Conservation (phyloP, 2,329 filamentous ascomycete species). For the Monilinia fructicola region DNA sequence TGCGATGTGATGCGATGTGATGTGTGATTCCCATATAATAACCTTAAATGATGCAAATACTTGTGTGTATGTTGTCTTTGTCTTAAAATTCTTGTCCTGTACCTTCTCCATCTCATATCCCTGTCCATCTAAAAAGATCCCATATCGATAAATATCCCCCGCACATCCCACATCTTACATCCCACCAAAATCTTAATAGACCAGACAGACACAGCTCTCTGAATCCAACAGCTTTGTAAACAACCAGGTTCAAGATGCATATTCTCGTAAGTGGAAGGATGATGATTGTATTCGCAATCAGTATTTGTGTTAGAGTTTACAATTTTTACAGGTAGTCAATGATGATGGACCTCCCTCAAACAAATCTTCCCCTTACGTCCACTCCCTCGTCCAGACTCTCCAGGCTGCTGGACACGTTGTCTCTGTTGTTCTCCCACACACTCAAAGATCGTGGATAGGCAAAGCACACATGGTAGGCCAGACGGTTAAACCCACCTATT, state of each 20-base stretch:
- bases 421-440: conserved; percentile 86
- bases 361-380: conserved; percentile 77
- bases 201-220: neutral
- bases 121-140: conserved; percentile 14
- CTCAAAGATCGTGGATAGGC: conserved; percentile 95
- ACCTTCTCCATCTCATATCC: conserved; percentile 3
- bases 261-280: conserved; percentile 46
- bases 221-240: conserved; percentile 3
- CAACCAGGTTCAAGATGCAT: conserved; percentile 45
- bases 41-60: conserved; percentile 1
- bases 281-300: neutral
- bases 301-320: neutral
- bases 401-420: conserved; percentile 78
- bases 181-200: conserved; percentile 8
- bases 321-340: conserved; percentile 56
- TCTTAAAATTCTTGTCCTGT: neutral
- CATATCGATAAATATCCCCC: conserved; percentile 23
- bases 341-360: conserved; percentile 79
- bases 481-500: conserved; percentile 81
- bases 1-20: neutral
- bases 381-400: conserved; percentile 69
- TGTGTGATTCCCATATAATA: conserved; percentile 2
- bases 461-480: conserved; percentile 96
- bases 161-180: conserved; percentile 16
- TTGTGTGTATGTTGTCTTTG: neutral